Percentiles rank a stretch among this genome's conserved stretches.
Conservation (phyloP, 2,329 filamentous ascomycete species). For the Exophiala sp. region DNA sequence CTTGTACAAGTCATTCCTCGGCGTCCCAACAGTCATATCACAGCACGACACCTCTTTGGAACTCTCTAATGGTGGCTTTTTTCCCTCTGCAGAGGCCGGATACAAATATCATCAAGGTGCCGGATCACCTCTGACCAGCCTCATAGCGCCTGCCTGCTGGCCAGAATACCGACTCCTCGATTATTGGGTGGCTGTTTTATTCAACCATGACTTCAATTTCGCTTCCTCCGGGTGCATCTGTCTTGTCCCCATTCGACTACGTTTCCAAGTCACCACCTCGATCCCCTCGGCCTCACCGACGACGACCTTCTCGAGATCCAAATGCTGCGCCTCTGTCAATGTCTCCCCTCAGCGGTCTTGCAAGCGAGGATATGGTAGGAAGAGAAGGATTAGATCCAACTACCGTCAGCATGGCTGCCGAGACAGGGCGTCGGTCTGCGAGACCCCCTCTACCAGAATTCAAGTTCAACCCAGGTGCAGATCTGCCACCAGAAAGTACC, state of each 20-base stretch:
- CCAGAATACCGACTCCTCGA: constrained; percentile 11
- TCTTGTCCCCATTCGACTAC: constrained; percentile 17
- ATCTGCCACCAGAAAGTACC: constrained; percentile 19
- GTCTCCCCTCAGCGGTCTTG: constrained; percentile 26
- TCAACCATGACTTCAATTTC: constrained; percentile 39
- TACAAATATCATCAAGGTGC: constrained; percentile 17
- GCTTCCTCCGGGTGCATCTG: constrained; percentile 17
- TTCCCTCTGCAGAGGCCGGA: constrained; percentile 12
- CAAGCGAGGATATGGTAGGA: constrained; percentile 11
- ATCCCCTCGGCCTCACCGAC: constrained; percentile 19
- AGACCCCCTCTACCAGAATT: constrained; percentile 26
- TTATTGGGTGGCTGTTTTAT: constrained; percentile 43
- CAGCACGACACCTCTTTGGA: constrained; percentile 8
- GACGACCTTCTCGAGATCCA: constrained; percentile 23
- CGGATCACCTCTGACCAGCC: constrained; percentile 17
- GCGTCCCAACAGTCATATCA: constrained; percentile 1
- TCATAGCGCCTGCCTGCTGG: constrained; percentile 23
- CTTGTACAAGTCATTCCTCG: constrained; percentile 18
- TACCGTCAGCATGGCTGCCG: constrained; percentile 7
- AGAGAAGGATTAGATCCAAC: constrained; percentile 5
- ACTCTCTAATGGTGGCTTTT: constrained; percentile 23
- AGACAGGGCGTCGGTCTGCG: constrained; percentile 9
- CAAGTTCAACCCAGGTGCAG: constrained; percentile 29
- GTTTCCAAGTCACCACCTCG: constrained; percentile 12
- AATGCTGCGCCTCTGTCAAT: constrained; percentile 23